Base-by-base conservation (phyloP, 495 filamentous ascomycete genomes). In the Penicillium canariense region DNA sequence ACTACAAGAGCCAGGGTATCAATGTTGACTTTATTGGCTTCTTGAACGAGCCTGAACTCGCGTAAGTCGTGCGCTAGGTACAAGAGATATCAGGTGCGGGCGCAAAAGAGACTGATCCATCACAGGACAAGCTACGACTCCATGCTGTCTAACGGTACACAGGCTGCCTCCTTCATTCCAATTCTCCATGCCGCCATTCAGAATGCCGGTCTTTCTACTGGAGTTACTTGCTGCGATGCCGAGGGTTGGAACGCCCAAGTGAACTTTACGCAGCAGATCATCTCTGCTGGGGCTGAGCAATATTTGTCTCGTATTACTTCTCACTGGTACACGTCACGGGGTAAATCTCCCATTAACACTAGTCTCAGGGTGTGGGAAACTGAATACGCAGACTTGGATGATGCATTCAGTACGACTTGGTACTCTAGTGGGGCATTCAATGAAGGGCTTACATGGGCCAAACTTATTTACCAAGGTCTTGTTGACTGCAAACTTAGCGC, bases 361-460 rank as follows among this genome's bases (percentile, higher is more conserved):
- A 50, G 63, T 82, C 20, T 46, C 70, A 35, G 54, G 42, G 2
- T 65, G 4, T 82, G 80, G 79, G 59, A 79, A 50, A 82, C 78
- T 1, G 80, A 84, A 50, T 77, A 67, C 43, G 75, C 71, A 47
- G 78, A 81, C 53, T 67, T 80, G 14, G 72, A 76, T 51, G 74
- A 71, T 22, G 58, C 67, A 4, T 85, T 81, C 78, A 39, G 11
- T n/a, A 25, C 48, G 12, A 50, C 48, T 26, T 50, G 31, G 30
- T 79, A 80, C 47, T 58, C 65, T 17, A 66, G 52, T 32, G 78
- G 78, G 15, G 71, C 56, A 11, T 57, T 64, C 4, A 74, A 75
- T 18, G 81, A 85, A 51, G 81, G 81, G 3, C 60, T 78, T 39
- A 76, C 75, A 1, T 85, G 82, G 82, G 82, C 82, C 1, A 76